phyloP scores from a whole-genome alignment of 179 eudicot genomes.

The Nepenthes alata region DNA sequence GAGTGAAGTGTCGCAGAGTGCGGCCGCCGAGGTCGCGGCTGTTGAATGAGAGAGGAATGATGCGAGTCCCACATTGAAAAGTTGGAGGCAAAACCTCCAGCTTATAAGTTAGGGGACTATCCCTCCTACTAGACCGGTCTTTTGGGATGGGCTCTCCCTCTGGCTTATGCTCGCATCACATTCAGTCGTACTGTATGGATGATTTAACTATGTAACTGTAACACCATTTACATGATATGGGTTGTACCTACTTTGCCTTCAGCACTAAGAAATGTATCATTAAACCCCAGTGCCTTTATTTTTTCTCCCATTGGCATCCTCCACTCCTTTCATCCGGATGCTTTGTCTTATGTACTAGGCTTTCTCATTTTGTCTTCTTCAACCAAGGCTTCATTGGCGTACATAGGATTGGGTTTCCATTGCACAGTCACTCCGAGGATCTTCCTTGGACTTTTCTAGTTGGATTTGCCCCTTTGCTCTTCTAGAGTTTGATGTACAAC shows the following conservation, averaged over 20 bases:
- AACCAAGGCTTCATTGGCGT: constrained; percentile 2
- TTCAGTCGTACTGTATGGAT: constrained; percentile 10
- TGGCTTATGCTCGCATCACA: background rate
- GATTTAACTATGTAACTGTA: constrained; percentile 12
- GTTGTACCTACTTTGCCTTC: constrained; percentile 9
- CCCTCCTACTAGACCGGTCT: no score
- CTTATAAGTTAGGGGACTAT: no score
- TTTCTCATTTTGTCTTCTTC: background rate
- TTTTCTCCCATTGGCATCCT: constrained; percentile 15
- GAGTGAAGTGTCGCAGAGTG: no score
- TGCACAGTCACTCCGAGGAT: background rate
- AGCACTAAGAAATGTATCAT: constrained; percentile 20
- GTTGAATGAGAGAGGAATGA: no score
- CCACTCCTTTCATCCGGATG: constrained; percentile 4
- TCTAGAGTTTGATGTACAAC: background rate
- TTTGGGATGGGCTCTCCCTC: no score
- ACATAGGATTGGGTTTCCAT: background rate
- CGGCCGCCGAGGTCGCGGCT: no score
- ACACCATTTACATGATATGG: constrained; percentile 23
- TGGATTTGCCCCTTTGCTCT: background rate
- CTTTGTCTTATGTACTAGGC: constrained; percentile 8
- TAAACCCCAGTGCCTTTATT: constrained; percentile 3
- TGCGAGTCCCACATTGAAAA: no score
- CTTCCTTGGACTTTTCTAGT: background rate
- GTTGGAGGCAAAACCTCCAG: no score